Base-by-base conservation (phyloP, 345 rosid genomes). In the Gossypium australe region DNA sequence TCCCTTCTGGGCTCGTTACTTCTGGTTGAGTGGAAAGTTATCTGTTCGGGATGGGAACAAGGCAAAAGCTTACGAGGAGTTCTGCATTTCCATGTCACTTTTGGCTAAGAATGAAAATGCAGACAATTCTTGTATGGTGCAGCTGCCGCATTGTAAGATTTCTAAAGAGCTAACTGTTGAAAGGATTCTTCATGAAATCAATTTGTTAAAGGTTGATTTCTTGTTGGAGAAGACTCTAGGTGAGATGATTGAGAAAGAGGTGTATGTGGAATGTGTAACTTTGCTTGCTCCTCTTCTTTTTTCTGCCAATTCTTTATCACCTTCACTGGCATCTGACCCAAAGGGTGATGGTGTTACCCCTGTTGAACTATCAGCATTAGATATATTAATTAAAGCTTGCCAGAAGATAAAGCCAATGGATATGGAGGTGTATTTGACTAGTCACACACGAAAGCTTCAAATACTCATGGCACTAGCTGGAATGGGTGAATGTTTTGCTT, bases 1-100 rank as follows among this genome's bases (percentile, higher is more conserved):
- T 71, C 82, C 87, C 73, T 91, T 92, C 75, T 93, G 99, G 99
- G 81, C 77, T 81, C 87, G 98, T 24, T 93, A 85, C 82, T 91
- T 87, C 84, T 95, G 98, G 97, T 84, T 93, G 86, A 91, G 94
- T 81, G 99, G 96, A 45, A 89, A 84, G 74, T 78, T 95, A 78
- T 93, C 97, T 64, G 81, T 89, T 76, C 79, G 80, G 82, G 96
- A 95, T 76, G 87, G 88, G 47, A 85, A 91, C 80, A 95, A 90
- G 80, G 84, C 82, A 72, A 93, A 90, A 88, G 98, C 97, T 72
- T 85, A 77, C 78, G 87, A 89, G 72, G 92, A 91, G 72, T 82
- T 87, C 77, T 81, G 84, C 57, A 81, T 86, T 78, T 86, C 89
- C 71, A 79, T 89, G 83, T 91, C 94, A 3, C 79, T 95, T 85